Conservation (phyloP, 2,329 filamentous ascomycete species). For the Pseudogymnoascus sp. region DNA sequence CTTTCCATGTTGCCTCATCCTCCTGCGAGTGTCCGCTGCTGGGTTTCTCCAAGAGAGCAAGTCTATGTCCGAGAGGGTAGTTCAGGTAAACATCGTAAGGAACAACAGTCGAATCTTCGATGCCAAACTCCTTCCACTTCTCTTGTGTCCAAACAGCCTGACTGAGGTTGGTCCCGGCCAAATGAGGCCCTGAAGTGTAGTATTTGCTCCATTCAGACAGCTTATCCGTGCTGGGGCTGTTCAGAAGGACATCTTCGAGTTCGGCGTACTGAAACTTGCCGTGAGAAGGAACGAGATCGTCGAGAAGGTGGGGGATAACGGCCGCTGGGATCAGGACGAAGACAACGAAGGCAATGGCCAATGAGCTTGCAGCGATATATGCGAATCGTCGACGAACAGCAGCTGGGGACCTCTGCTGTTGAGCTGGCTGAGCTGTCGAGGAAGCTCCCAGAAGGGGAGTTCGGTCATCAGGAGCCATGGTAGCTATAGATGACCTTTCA, state of each 20-base stretch:
- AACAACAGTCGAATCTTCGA: slow-evolving; percentile 51
- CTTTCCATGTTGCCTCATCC: slow-evolving; percentile 57
- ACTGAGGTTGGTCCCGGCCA: slow-evolving; percentile 70
- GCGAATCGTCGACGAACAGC: slow-evolving; percentile 58
- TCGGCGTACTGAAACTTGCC: slow-evolving; percentile 39
- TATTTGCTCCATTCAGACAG: slow-evolving; percentile 68
- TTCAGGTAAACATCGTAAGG: slow-evolving; percentile 73
- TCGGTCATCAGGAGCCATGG: slow-evolving; percentile 36
- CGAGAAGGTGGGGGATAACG: slow-evolving; percentile 31
- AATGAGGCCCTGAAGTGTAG: slow-evolving; percentile 67
- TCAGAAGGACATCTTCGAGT: slow-evolving; percentile 49
- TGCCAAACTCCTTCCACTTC: slow-evolving; percentile 64
- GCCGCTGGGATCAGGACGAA: slow-evolving; percentile 42
- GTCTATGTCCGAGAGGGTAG: slow-evolving; percentile 63
- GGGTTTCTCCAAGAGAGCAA: slow-evolving; percentile 51
- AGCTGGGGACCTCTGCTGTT: slow-evolving; percentile 44
- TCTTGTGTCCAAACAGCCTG: slow-evolving; percentile 66
- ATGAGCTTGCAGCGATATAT: slow-evolving; percentile 51
- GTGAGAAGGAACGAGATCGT: slow-evolving; percentile 26
- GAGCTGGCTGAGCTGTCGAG: slow-evolving; percentile 42
- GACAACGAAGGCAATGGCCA: slow-evolving; percentile 35
- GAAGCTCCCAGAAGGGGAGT: slow-evolving; percentile 63
- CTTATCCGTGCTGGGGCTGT: slow-evolving; percentile 49
- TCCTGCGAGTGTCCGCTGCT: slow-evolving; percentile 32
- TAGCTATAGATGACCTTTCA: slow-evolving; percentile 6